phyloP scores from a whole-genome alignment of 1,284 basidiomycete genomes.

The Xanthoconium separans region DNA sequence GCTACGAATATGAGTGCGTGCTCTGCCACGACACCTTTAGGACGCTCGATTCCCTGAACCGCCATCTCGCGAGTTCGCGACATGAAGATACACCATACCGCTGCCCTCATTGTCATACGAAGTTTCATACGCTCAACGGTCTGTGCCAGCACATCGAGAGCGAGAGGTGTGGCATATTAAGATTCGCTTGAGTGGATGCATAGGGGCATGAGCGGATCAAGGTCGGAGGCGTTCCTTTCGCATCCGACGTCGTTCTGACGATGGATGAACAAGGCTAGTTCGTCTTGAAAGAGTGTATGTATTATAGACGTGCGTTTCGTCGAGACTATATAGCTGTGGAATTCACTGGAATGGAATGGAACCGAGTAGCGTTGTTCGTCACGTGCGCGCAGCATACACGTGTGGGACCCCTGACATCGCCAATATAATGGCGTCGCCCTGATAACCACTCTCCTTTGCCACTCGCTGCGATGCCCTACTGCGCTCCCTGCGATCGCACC shows the following conservation, averaged over 20 bases:
- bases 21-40: conserved; percentile 46
- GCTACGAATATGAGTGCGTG: conserved; percentile 49
- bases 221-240: conserved; percentile 15
- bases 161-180: conserved; percentile 47
- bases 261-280: conserved; percentile 18
- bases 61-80: conserved; percentile 50
- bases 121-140: conserved; percentile 46
- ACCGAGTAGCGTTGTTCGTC: too few relatives aligned
- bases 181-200: conserved; percentile 43
- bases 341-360: too few relatives aligned
- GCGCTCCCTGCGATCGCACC: conserved; percentile 22
- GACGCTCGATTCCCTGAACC: conserved; percentile 42
- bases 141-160: conserved; percentile 59
- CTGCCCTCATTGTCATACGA: conserved; percentile 42
- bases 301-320: too few relatives aligned
- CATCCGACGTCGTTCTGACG: conserved; percentile 1
- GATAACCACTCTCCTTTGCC: neutral
- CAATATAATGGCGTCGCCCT: neutral
- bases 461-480: neutral
- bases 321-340: too few relatives aligned
- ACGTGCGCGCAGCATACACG: conserved; percentile 17
- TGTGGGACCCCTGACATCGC: conserved; percentile 27
- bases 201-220: conserved; percentile 12
- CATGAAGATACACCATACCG: conserved; percentile 45
- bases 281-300: conserved; percentile 18